phyloP scores from a whole-genome alignment of 140 eudicot species.

The Senecio squalidus region DNA sequence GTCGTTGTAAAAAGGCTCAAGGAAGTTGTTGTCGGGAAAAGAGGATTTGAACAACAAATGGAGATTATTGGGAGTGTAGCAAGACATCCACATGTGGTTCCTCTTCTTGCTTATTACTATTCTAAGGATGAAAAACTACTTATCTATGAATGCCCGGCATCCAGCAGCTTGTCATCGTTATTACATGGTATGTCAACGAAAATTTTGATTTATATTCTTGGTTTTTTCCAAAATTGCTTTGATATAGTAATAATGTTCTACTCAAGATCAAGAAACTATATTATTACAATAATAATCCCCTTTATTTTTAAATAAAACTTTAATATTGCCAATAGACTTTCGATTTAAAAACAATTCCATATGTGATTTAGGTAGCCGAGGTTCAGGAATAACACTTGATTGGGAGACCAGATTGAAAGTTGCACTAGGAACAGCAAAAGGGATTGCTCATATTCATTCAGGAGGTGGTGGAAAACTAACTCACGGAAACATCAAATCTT shows the following conservation, averaged over 20 bases:
- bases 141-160: conserved; percentile 49
- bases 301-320: too few relatives aligned
- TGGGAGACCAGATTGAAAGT: conserved; percentile 54
- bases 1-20: conserved; percentile 80
- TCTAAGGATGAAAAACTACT: conserved; percentile 87
- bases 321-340: too few relatives aligned
- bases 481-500: conserved; percentile 62
- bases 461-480: conserved; percentile 30
- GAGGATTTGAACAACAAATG: conserved; percentile 92
- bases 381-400: conserved; percentile 42
- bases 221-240: not conserved
- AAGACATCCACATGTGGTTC: conserved; percentile 56
- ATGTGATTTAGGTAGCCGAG: conserved; percentile 41
- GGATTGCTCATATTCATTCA: conserved; percentile 57
- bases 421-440: conserved; percentile 55
- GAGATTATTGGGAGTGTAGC: conserved; percentile 54
- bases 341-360: not conserved
- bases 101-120: conserved; percentile 76
- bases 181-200: conserved; percentile 56
- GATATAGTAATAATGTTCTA: not conserved
- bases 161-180: conserved; percentile 57
- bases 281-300: too few relatives aligned
- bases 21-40: conserved; percentile 63
- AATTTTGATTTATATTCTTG: not conserved
- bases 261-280: not conserved